Base-by-base conservation (phyloP, 495 filamentous ascomycete species). In the Aspergillus funiculosus region DNA sequence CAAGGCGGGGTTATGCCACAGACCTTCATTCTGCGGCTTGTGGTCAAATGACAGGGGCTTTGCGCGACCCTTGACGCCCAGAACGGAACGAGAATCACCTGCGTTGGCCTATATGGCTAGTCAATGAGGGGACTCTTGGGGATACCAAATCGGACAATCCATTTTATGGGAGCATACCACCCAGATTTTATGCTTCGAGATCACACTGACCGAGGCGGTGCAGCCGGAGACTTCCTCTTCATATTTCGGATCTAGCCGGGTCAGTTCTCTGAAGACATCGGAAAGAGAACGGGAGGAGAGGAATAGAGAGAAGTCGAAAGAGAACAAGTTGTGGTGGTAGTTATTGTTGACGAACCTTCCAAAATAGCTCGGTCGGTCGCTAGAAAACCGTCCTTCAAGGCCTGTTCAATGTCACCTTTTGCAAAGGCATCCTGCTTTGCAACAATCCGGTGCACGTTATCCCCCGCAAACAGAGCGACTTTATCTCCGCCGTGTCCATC, bases 21-120 rank as follows among this genome's bases (percentile, higher is more conserved):
- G 54, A 95, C 92, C 88, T 77, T 97, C 92, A 52, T 97, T 97
- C 63, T 95, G 89, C 10, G 92, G 92, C 69, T 98, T 98, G 73
- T 98, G 92, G 61, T 98, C 92, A 63, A 90, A 94, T 5, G 92
- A 98, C 39, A 98, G 74, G 10, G 94, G 92, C 67, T 97, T 97
- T 46, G 92, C 92, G 55, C 91, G 78, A 54, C 92, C 92, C 69
- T 96, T 97, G 46, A 97, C 84, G 43, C 94, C 92, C 49, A 98
- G 64, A 3, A 98, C 92, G 49, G 83, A 86, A 68, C 92, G 78
- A 30, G 92, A 98, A 67, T 98, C 92, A 56, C 92, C 92, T 47
- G 92, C 87, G 64, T 98, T 98, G 29, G 86, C 92, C 92, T 98
- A 53, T 7, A 25, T 15, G 27, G 28, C 44, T 14, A 28, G 58